phyloP scores from a whole-genome alignment of 202 grass and related monocot species.

The Zoysia matrella region DNA sequence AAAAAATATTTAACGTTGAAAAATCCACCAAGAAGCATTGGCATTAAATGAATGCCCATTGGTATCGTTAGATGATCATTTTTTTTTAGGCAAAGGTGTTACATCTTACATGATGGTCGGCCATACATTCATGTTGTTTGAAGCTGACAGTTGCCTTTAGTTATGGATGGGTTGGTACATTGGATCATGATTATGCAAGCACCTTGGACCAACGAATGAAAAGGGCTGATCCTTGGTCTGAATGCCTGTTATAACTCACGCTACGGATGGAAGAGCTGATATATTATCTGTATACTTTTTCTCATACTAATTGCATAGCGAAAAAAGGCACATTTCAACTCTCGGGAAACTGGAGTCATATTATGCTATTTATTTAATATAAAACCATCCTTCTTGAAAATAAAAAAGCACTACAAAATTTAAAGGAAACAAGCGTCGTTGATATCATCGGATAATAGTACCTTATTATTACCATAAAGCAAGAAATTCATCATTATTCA shows the following conservation, averaged over 20 bases:
- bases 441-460: neutral
- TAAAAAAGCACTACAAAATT: neutral
- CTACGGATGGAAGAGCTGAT: neutral
- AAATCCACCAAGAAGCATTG: neutral
- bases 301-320: no score
- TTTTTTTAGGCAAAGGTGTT: neutral
- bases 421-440: neutral
- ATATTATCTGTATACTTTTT: neutral
- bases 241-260: neutral
- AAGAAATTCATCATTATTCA: neutral
- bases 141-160: neutral
- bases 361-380: no score
- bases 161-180: neutral
- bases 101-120: neutral
- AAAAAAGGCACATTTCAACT: no score
- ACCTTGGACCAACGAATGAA: neutral
- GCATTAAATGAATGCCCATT: neutral
- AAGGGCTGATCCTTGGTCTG: neutral
- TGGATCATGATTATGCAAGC: neutral
- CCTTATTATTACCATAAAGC: neutral
- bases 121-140: neutral
- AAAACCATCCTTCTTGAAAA: neutral
- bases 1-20: slow-evolving; percentile 33
- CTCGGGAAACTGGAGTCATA: no score
- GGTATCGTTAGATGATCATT: neutral